Evolutionary conservation across 1,284 basidiomycete species (phyloP), one percentile per base, ranked within the genome.

Genomic region (Cryptococcus hybrid): DNA sequence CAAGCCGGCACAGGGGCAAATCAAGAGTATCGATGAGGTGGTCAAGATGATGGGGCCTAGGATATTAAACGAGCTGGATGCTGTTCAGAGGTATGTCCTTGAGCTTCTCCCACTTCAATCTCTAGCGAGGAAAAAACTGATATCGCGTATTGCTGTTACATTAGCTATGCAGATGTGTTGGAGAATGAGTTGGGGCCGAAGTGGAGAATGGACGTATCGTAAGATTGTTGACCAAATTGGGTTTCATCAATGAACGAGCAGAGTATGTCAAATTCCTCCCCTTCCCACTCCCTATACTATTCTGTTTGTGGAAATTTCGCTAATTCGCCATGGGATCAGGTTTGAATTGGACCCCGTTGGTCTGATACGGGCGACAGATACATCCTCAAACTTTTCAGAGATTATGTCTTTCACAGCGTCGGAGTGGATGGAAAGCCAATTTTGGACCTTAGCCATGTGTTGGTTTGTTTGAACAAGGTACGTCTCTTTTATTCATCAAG

Each of bases 331-430:
- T 42, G 13, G 30, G 8, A 30, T 0, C 65, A 93, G 92, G 70
- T 98, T 98, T 70, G 91, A 95, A 52, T 87, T 90, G 54, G 95
- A 98, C 72, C 86, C 2, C 84, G 93, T 8, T 99, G 95, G 95
- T 93, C 93, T 7, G 96, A 99, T 75, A 97, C 95, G 1, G 96
- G 96, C 11, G 96, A 99, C 73, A 84, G 94, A 58, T 99, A 99
- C 75, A 92, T 99, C 69, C 85, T 99, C 82, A 97, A 96, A 81
- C 84, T 99, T 51, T 99, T 99, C 84, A 85, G 96, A 35, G 96
- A 99, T 78, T 94, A 92, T 70, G 93, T 99, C 46, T 99, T 99
- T 80, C 96, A 99, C 75, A 91, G 95, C 69, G 88, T 96, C 46
- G 92, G 96, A 66, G 90, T 93, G 69, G 84, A 87, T 60, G 91